These are phyloP conservation scores for Rhodotorula sp. DNA, from an alignment of 1,284 basidiomycete species.

Conservation along the genomic window DNA sequence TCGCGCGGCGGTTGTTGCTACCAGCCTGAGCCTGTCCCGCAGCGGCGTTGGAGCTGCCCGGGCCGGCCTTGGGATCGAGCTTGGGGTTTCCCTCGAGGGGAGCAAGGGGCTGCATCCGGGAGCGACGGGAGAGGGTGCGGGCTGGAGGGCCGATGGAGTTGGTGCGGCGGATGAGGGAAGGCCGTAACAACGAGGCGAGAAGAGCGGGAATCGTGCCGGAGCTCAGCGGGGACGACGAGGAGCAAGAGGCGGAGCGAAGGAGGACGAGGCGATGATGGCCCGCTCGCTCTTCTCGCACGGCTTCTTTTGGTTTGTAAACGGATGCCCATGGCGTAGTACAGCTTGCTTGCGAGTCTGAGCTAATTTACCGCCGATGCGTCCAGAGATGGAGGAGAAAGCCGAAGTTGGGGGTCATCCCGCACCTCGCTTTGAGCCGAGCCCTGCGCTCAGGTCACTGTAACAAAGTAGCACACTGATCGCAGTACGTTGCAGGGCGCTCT, in stretches of 20 bases:
- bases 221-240: background rate
- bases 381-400: too few relatives aligned
- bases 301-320: too few relatives aligned
- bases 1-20: conserved; percentile 27
- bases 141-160: background rate
- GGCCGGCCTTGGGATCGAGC: background rate
- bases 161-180: background rate
- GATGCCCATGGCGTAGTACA: too few relatives aligned
- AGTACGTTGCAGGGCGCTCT: too few relatives aligned
- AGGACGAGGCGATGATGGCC: too few relatives aligned
- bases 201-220: background rate
- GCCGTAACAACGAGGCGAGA: background rate
- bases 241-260: background rate
- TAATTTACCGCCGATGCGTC: too few relatives aligned
- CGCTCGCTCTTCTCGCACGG: too few relatives aligned
- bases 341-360: too few relatives aligned
- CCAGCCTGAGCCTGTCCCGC: background rate
- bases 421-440: too few relatives aligned
- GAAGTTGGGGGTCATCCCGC: too few relatives aligned
- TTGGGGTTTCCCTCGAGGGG: conserved; percentile 32
- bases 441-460: too few relatives aligned
- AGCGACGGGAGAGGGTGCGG: background rate
- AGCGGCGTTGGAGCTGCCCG: conserved; percentile 7
- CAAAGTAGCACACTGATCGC: too few relatives aligned
- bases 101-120: conserved; percentile 3